Evolutionary conservation across 106 monocot species (phyloP), one percentile per base, ranked within the genome.

Genomic region (Acorus gramineus): DNA sequence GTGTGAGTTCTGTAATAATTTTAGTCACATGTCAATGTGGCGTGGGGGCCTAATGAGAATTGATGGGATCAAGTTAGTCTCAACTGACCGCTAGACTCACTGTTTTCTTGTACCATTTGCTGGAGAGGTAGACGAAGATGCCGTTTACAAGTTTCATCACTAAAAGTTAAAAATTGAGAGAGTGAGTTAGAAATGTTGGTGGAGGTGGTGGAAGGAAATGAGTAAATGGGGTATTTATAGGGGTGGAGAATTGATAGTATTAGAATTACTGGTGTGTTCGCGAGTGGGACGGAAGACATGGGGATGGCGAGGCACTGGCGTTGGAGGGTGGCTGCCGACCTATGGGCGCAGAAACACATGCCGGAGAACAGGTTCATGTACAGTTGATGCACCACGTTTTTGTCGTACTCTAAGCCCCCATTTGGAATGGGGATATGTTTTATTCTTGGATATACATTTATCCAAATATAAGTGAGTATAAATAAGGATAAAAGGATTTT

Each of bases 361-460:
- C 90, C 90, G 42, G 90, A 90, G 45, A 90, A 65, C 51, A 90
- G 77, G 42, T 80, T 75, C 7, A 80, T 85, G 80, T 80, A 90
- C 14, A 86, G 76, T 46, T 66, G 80, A 70, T 86, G 85, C 54
- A 86, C 80, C n/a, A 59, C 67, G 1, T 69, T 11, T 60, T 86
- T 86, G 52, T 86, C 85, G 70, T 86, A 90, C 75, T 90, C 90
- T 2, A 83, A 67, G 62, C 86, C 86, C 46, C 83, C 90, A n/a
- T n/a, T n/a, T n/a, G n/a, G n/a, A n/a, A n/a, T n/a, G n/a, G n/a
- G n/a, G n/a, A n/a, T n/a, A n/a, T n/a, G n/a, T n/a, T n/a, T n/a
- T n/a, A n/a, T n/a, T n/a, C n/a, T n/a, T n/a, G n/a, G n/a, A n/a
- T n/a, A n/a, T n/a, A n/a, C n/a, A n/a, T n/a, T n/a, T n/a, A n/a